Evolutionary conservation across 495 filamentous ascomycete species (phyloP).

Genomic region (Penicillium longicatenatum): DNA sequence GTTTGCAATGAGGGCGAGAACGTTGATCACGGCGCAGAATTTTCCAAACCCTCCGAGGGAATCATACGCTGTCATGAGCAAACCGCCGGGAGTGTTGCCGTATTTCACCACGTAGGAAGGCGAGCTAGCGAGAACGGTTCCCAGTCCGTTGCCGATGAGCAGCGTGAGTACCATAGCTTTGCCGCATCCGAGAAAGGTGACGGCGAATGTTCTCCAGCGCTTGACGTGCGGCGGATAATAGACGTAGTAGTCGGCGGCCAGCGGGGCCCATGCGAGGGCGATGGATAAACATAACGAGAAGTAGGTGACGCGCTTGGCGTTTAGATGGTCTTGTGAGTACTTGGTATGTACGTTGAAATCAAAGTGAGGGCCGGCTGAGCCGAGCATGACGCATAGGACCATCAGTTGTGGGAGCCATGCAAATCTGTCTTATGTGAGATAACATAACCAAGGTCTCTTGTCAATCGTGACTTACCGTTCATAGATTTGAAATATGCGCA

Average conservation of each 20-base stretch:
- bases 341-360: conserved; percentile 51
- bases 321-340: conserved; percentile 41
- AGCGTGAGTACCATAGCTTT: conserved; percentile 59
- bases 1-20: conserved; percentile 69
- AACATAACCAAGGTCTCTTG: not conserved
- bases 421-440: conserved; percentile 42
- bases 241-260: conserved; percentile 59
- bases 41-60: conserved; percentile 67
- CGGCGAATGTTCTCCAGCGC: conserved; percentile 45
- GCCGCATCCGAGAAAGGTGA: conserved; percentile 51
- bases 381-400: conserved; percentile 66
- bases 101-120: conserved; percentile 56
- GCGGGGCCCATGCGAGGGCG: conserved; percentile 54
- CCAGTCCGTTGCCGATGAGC: conserved; percentile 72
- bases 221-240: conserved; percentile 56
- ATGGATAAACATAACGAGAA: conserved; percentile 62
- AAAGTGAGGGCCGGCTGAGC: conserved; percentile 66
- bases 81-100: conserved; percentile 59
- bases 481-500: conserved; percentile 71
- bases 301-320: conserved; percentile 62
- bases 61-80: conserved; percentile 65
- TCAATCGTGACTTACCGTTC: conserved; percentile 42
- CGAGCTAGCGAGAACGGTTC: conserved; percentile 56
- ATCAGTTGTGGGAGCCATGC: conserved; percentile 70
- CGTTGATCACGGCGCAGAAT: conserved; percentile 68